Conservation (phyloP, 2,329 filamentous ascomycete genomes). For the Fusarium secorum region DNA sequence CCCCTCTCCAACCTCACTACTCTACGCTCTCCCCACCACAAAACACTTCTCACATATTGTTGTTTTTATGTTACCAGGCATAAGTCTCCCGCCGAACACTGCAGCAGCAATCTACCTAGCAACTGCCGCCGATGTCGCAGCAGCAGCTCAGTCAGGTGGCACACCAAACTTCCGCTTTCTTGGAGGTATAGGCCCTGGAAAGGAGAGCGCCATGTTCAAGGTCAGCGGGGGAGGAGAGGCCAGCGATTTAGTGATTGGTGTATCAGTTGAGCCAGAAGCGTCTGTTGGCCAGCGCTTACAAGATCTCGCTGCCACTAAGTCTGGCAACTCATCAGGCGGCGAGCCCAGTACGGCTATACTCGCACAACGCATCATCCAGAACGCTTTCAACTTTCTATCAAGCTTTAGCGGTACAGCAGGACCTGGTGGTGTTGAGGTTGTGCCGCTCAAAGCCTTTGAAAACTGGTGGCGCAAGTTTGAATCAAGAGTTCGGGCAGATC, state of each 20-base stretch:
- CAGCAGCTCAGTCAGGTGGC: constrained; percentile 51
- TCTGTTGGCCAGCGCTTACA: constrained; percentile 76
- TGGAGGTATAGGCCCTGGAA: constrained; percentile 87
- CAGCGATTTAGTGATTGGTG: constrained; percentile 74
- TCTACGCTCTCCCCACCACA: constrained; percentile 59
- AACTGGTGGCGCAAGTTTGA: constrained; percentile 99
- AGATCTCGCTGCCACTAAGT: constrained; percentile 55
- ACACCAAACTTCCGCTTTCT: constrained; percentile 78
- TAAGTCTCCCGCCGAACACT: constrained; percentile 74
- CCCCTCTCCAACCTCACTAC: constrained; percentile 62
- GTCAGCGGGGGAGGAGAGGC: constrained; percentile 55
- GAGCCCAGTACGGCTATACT: constrained; percentile 75
- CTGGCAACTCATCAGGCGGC: constrained; percentile 35
- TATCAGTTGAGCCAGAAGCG: constrained; percentile 79
- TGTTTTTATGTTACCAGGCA: constrained; percentile 85
- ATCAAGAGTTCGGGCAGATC: constrained; percentile 82
- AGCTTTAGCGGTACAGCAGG: constrained; percentile 77
- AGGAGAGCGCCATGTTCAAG: constrained; percentile 92
- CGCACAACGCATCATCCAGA: constrained; percentile 93
- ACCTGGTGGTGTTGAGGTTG: constrained; percentile 76
- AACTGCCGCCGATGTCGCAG: constrained; percentile 55
- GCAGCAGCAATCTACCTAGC: constrained; percentile 91
- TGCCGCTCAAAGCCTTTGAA: constrained; percentile 93
- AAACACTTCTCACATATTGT: constrained; percentile 80
- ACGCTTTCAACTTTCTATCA: constrained; percentile 95